Conservation (phyloP, 2,329 filamentous ascomycete species). For the Sclerotiophoma versabilis region DNA sequence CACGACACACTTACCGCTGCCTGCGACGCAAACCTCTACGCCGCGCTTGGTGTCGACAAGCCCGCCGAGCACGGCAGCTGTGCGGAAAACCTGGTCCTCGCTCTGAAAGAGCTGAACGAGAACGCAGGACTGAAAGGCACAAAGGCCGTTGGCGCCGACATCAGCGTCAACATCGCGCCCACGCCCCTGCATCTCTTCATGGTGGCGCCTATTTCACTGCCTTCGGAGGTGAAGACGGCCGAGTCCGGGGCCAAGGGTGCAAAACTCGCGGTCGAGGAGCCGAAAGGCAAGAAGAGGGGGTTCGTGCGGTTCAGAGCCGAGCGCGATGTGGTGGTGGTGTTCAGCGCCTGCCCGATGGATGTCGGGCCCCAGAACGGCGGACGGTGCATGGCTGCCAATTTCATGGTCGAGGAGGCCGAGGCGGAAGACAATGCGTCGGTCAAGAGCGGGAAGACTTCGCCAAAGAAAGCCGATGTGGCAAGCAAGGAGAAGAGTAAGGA, state of each 20-base stretch:
- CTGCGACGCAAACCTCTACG: constrained; percentile 56
- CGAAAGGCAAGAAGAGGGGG: constrained; percentile 44
- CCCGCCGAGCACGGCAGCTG: constrained; percentile 57
- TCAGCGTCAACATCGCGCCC: constrained; percentile 57
- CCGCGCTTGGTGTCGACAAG: constrained; percentile 51
- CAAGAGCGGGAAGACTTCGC: constrained; percentile 28
- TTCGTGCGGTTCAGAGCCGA: constrained; percentile 47
- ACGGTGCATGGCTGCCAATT: constrained; percentile 49
- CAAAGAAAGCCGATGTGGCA: constrained; percentile 25
- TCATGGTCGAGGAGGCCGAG: constrained; percentile 46
- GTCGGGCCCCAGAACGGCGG: constrained; percentile 47
- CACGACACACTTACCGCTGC: constrained; percentile 59
- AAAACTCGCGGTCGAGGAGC: constrained; percentile 39
- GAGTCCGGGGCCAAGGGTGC: constrained; percentile 41
- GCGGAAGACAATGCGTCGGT: constrained; percentile 34
- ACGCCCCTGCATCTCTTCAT: constrained; percentile 56
- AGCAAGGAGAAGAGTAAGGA: constrained; percentile 4
- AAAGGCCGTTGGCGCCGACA: constrained; percentile 56
- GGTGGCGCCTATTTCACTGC: constrained; percentile 39
- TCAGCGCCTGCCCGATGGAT: constrained; percentile 51
- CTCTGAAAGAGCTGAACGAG: constrained; percentile 57
- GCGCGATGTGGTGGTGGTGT: constrained; percentile 46
- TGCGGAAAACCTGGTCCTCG: constrained; percentile 58
- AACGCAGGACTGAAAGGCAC: constrained; percentile 55
- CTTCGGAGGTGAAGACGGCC: constrained; percentile 10